phyloP scores from a whole-genome alignment of 1,284 basidiomycete species.

The Sporisorium graminicola region DNA sequence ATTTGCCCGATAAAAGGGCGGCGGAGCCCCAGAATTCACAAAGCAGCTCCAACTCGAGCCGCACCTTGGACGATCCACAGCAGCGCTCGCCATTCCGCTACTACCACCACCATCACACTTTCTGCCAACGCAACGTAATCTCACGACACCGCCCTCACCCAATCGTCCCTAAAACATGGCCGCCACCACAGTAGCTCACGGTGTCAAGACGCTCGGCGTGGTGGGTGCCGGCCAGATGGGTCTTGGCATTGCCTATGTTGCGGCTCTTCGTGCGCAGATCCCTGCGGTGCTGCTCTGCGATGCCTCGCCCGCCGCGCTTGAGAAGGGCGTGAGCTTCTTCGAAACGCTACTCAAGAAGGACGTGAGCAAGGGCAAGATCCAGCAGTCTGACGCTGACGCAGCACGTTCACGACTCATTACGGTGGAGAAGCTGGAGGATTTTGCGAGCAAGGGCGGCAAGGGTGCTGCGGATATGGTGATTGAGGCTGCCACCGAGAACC shows the following conservation, averaged over 20 bases:
- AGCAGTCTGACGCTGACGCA: conserved; percentile 78
- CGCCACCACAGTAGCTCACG: conserved; percentile 46
- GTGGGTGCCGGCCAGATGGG: conserved; percentile 68
- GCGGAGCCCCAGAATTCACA: not conserved
- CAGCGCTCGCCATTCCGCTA: not conserved
- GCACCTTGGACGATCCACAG: not conserved
- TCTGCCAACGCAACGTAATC: not conserved
- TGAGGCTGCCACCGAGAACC: conserved; percentile 91
- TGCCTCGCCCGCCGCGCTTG: conserved; percentile 74
- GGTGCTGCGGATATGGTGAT: conserved; percentile 88
- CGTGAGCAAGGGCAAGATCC: conserved; percentile 83
- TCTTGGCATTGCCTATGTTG: conserved; percentile 83
- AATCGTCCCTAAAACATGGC: conserved; percentile 5
- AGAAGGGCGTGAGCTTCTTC: conserved; percentile 79
- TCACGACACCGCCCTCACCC: not conserved
- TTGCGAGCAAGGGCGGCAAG: conserved; percentile 67
- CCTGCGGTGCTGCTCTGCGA: conserved; percentile 53
- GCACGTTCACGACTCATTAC: conserved; percentile 72
- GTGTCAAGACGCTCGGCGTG: conserved; percentile 59
- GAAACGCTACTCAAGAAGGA: conserved; percentile 84
- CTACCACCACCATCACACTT: not conserved
- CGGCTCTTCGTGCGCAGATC: conserved; percentile 72
- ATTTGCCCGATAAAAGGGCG: not conserved
- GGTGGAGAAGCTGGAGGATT: conserved; percentile 45
- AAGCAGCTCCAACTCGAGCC: not conserved